A percentile compares a stretch with the other conserved stretches of the same genome.
Conservation (phyloP, 805 yeast genomes). For the Cyberlindnera mississippiensis region DNA sequence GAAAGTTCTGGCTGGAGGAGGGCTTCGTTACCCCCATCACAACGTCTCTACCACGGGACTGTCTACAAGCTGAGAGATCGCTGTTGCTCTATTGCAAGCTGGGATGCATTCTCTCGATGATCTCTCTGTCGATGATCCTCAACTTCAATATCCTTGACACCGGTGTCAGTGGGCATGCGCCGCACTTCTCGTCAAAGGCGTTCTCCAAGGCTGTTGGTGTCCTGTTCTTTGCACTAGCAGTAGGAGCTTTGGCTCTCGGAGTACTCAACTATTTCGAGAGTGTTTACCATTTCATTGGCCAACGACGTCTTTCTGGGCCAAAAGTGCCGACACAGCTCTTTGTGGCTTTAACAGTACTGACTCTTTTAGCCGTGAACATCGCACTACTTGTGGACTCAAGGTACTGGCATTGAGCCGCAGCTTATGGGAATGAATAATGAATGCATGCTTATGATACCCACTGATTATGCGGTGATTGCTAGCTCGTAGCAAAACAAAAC, state of each 20-base stretch:
- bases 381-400: slow-evolving; percentile 16
- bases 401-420: slow-evolving; percentile 5
- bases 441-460: too few species aligned
- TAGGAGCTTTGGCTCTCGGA: slow-evolving; percentile 16
- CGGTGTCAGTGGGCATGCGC: slow-evolving; percentile 2
- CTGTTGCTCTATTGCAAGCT: slow-evolving; percentile 23
- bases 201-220: slow-evolving; percentile 16
- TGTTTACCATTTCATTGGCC: slow-evolving; percentile 15
- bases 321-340: slow-evolving; percentile 13
- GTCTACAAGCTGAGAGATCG: slow-evolving; percentile 27
- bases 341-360: slow-evolving; percentile 6
- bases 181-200: slow-evolving; percentile 3
- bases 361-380: slow-evolving; percentile 17
- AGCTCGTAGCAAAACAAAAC: too few species aligned
- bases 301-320: slow-evolving; percentile 13
- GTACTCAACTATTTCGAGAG: slow-evolving; percentile 22
- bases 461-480: too few species aligned
- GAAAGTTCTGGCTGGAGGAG: slow-evolving; percentile 3
- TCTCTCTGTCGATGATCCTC: slow-evolving; percentile 21
- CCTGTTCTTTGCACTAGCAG: slow-evolving; percentile 13
- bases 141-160: slow-evolving; percentile 16
- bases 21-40: slow-evolving; percentile 13
- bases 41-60: slow-evolving; percentile 26
- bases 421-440: neutral
- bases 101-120: slow-evolving; percentile 17